phyloP scores from a whole-genome alignment of 148 eudicot species.

The Persicaria maculosa region DNA sequence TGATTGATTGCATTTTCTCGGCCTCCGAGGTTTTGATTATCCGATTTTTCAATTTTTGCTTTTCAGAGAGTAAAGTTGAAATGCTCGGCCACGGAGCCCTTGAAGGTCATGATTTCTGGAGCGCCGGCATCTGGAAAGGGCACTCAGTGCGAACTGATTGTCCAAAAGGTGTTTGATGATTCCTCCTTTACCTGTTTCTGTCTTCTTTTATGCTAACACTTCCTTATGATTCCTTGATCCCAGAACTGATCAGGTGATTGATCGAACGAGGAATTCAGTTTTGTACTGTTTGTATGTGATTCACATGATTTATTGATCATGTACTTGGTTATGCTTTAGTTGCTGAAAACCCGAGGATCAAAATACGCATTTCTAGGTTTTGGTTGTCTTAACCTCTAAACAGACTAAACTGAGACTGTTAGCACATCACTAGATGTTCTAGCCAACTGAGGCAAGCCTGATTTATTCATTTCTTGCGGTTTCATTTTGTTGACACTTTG shows the following conservation, averaged over 20 bases:
- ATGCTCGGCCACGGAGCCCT: conserved; percentile 54
- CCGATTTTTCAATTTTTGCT: neutral
- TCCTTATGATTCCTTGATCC: too few species aligned
- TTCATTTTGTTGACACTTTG: neutral
- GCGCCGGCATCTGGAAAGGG: conserved; percentile 99
- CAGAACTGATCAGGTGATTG: neutral
- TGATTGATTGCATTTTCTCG: neutral
- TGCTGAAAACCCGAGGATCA: neutral
- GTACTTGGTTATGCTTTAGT: neutral
- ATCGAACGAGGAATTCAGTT: neutral
- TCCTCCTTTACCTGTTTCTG: neutral
- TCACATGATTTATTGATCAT: neutral
- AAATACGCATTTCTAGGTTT: neutral
- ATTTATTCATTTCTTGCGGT: neutral
- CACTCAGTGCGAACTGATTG: conserved; percentile 90
- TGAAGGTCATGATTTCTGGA: conserved; percentile 95
- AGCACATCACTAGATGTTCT: neutral
- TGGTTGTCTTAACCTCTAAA: neutral
- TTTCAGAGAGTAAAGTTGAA: conserved; percentile 31
- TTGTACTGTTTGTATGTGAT: neutral
- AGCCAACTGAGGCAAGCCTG: neutral
- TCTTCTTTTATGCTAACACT: too few species aligned
- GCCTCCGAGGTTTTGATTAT: conserved; percentile 2
- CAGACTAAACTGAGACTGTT: neutral
- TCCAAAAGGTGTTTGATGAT: conserved; percentile 46